Evolutionary conservation across 2,329 filamentous ascomycete genomes (phyloP).

Genomic region (Aureobasidium uvarum): DNA sequence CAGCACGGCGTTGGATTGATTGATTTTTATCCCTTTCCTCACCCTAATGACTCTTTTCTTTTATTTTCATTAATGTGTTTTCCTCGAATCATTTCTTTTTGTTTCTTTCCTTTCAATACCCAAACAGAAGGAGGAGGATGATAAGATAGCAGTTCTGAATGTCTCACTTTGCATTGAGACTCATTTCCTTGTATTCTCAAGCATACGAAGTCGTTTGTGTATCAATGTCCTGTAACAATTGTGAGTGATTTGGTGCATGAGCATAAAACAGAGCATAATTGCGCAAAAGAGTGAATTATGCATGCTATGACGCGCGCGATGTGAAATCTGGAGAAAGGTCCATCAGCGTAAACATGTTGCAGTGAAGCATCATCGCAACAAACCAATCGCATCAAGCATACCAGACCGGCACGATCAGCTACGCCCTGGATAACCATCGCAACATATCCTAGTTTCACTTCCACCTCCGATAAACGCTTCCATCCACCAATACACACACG

Average conservation of each 20-base stretch:
- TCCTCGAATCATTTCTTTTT: not conserved
- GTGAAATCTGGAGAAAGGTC: slow-evolving; percentile 6
- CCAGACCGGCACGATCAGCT: not conserved
- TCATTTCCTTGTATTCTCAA: not conserved
- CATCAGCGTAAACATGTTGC: not conserved
- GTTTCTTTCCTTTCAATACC: slow-evolving; percentile 15
- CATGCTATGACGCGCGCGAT: slow-evolving; percentile 4
- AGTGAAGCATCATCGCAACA: not conserved
- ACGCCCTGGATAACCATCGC: not conserved
- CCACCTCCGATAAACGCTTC: not conserved
- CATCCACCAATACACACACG: not conserved
- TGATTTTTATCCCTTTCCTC: not conserved
- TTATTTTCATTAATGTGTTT: slow-evolving; percentile 22
- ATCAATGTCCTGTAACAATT: not conserved
- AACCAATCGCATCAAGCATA: not conserved
- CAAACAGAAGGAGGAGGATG: slow-evolving; percentile 15
- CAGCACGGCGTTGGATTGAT: slow-evolving; percentile 25
- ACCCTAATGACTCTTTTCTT: slow-evolving; percentile 18
- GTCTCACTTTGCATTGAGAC: not conserved
- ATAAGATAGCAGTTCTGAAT: slow-evolving; percentile 6
- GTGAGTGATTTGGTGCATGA: not conserved
- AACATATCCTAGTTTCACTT: not conserved
- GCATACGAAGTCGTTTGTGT: not conserved
- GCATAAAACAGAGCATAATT: not conserved
- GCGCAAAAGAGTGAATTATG: not conserved